Conservation (phyloP, 495 filamentous ascomycete species). For the Aspergillus heteromorphus region DNA sequence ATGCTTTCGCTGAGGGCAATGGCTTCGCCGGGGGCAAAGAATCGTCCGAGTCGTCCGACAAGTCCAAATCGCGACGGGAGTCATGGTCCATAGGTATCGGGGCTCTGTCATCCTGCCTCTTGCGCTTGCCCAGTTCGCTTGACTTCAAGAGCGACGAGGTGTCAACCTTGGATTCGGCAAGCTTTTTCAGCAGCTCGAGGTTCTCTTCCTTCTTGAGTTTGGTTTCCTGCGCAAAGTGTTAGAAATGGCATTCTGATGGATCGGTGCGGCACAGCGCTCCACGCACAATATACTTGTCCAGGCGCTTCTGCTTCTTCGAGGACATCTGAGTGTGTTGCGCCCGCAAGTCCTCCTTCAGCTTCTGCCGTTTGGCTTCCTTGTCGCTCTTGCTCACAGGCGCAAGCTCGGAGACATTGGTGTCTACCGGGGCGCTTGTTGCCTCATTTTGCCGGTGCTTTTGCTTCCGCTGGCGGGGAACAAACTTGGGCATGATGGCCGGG, state of each 20-base stretch:
- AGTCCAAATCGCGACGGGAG: conserved; percentile 13
- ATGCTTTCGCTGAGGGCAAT: no score
- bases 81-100: conserved; percentile 4
- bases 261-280: neutral
- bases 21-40: conserved; percentile 27
- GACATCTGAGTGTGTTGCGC: conserved; percentile 66
- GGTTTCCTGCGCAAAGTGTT: conserved; percentile 54
- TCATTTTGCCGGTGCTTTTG: conserved; percentile 49
- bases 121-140: conserved; percentile 61
- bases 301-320: conserved; percentile 84
- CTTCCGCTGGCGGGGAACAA: conserved; percentile 74
- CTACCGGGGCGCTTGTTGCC: conserved; percentile 35
- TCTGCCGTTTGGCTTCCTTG: conserved; percentile 61
- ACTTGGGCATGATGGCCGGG: conserved; percentile 58
- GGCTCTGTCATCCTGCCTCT: conserved; percentile 18
- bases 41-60: conserved; percentile 36
- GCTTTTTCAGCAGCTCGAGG: conserved; percentile 72
- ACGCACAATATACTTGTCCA: conserved; percentile 90
- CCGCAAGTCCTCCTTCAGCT: conserved; percentile 59
- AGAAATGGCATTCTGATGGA: conserved; percentile 7
- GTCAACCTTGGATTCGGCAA: conserved; percentile 73
- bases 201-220: conserved; percentile 96
- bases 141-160: conserved; percentile 73
- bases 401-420: conserved; percentile 70
- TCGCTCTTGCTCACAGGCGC: conserved; percentile 60